Percentiles rank a stretch among this genome's conserved stretches.
Evolutionary conservation across 306 rosid species (phyloP).

Genomic region (Castanea mollissima): DNA sequence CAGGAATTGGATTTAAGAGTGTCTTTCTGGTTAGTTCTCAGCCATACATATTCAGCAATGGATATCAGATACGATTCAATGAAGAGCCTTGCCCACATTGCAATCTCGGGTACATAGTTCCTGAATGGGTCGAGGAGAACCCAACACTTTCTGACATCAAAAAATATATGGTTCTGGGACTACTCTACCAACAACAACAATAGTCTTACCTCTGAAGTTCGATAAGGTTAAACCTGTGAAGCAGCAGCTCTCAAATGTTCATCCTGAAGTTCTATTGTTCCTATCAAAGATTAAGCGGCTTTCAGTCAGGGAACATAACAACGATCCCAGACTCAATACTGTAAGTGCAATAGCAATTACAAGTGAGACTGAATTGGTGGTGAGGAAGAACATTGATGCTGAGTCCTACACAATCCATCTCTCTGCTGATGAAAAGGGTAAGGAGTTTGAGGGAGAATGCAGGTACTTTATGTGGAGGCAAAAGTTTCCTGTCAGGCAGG

Average conservation of each 20-base stretch:
- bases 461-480: constrained; percentile 29
- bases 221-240: constrained; percentile 26
- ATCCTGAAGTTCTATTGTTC: constrained; percentile 24
- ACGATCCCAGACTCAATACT: neutral
- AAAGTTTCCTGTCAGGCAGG: constrained; percentile 19
- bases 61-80: constrained; percentile 17
- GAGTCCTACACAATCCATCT: constrained; percentile 8
- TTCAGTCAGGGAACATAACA: neutral
- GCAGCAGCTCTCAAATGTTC: constrained; percentile 12
- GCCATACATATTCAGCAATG: constrained; percentile 24
- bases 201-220: constrained; percentile 18
- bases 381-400: neutral
- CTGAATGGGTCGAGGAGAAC: constrained; percentile 14
- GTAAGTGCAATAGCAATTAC: neutral
- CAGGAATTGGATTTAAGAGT: constrained; percentile 23
- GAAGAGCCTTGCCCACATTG: constrained; percentile 14
- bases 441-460: constrained; percentile 10
- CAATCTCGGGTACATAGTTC: constrained; percentile 24
- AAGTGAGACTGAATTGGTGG: constrained; percentile 5
- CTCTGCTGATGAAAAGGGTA: constrained; percentile 5
- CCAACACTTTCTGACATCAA: neutral
- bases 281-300: constrained; percentile 14
- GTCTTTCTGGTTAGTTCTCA: constrained; percentile 20
- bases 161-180: neutral
- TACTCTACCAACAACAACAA: constrained; percentile 10